Percentiles rank a stretch among this genome's conserved stretches.
Evolutionary conservation across 1,139 yeast genomes (phyloP).

Genomic region (Candida labiduridarum): DNA sequence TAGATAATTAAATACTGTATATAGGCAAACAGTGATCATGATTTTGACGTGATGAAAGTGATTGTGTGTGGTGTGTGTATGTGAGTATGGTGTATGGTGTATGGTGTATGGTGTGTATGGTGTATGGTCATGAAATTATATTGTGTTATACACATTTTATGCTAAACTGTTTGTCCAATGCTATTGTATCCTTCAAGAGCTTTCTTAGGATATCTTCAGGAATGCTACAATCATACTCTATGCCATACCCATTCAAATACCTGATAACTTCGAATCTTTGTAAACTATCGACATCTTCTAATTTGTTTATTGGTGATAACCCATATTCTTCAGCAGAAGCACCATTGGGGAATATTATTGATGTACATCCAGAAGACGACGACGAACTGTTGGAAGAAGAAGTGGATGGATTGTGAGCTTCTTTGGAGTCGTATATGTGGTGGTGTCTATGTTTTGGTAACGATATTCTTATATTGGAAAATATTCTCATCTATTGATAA

Average conservation of each 20-base stretch:
- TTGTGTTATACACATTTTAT: background rate
- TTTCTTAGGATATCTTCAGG: constrained; percentile 10
- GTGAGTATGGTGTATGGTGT: background rate
- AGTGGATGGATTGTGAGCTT: background rate
- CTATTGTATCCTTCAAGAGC: constrained; percentile 9
- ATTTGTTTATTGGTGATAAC: constrained; percentile 12
- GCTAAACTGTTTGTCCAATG: constrained; percentile 1
- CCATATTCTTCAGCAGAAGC: constrained; percentile 15
- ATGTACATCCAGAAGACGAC: constrained; percentile 4
- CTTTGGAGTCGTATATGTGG: background rate
- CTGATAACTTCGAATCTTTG: constrained; percentile 16
- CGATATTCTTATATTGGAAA: background rate
- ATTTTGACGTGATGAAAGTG: no score
- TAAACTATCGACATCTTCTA: constrained; percentile 13
- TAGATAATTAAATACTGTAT: background rate
- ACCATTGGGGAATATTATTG: constrained; percentile 15
- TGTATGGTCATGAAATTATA: background rate
- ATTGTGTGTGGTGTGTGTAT: background rate
- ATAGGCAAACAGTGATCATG: no score
- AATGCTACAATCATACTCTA: constrained; percentile 8
- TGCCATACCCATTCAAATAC: constrained; percentile 14
- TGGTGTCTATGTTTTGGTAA: background rate
- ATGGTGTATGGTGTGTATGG: background rate
- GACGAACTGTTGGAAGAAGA: background rate
- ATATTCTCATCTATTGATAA: constrained; percentile 1